A percentile compares a stretch with the other conserved stretches of the same genome.
These are phyloP conservation scores for Suhomyces kunorum DNA, from an alignment of 1,139 yeast species.

Conservation along the genomic window DNA sequence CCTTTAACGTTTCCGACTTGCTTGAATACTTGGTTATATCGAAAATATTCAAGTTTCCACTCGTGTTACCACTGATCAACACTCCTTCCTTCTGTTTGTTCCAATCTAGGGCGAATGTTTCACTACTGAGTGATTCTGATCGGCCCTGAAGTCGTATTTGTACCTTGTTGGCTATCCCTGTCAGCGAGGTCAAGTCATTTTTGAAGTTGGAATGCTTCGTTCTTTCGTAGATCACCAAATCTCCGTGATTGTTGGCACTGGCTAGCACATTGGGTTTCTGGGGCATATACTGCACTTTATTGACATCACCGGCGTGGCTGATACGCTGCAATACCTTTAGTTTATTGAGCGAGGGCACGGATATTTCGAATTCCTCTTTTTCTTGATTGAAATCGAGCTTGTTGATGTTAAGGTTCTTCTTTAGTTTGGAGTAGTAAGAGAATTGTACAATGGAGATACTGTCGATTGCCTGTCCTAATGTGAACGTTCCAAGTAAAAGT, in stretches of 20 bases:
- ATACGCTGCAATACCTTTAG: slow-evolving; percentile 40
- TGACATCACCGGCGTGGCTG: slow-evolving; percentile 48
- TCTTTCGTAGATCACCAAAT: slow-evolving; percentile 49
- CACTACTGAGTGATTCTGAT: slow-evolving; percentile 16
- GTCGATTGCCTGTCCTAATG: slow-evolving; percentile 46
- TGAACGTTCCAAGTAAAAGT: slow-evolving; percentile 44
- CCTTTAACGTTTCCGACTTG: slow-evolving; percentile 1
- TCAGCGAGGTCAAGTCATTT: slow-evolving; percentile 31
- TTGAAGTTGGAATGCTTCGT: slow-evolving; percentile 52
- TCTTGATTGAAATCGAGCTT: slow-evolving; percentile 41
- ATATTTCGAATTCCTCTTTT: slow-evolving; percentile 43
- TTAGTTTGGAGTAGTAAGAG: slow-evolving; percentile 37
- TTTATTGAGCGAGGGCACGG: slow-evolving; percentile 26
- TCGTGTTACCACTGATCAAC: slow-evolving; percentile 38
- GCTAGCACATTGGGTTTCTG: slow-evolving; percentile 49
- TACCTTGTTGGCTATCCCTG: slow-evolving; percentile 31
- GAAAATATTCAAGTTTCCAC: slow-evolving; percentile 36
- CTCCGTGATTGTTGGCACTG: slow-evolving; percentile 43
- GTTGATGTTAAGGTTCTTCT: slow-evolving; percentile 32
- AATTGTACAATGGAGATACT: slow-evolving; percentile 41
- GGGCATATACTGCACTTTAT: slow-evolving; percentile 42
- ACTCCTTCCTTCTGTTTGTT: slow-evolving; percentile 41
- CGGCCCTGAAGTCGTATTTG: slow-evolving; percentile 27
- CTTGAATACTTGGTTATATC: slow-evolving; percentile 30
- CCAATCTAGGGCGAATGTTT: slow-evolving; percentile 50